These are phyloP conservation scores for Mycena rosella DNA, from an alignment of 768 basidiomycete species.

Conservation along the genomic window DNA sequence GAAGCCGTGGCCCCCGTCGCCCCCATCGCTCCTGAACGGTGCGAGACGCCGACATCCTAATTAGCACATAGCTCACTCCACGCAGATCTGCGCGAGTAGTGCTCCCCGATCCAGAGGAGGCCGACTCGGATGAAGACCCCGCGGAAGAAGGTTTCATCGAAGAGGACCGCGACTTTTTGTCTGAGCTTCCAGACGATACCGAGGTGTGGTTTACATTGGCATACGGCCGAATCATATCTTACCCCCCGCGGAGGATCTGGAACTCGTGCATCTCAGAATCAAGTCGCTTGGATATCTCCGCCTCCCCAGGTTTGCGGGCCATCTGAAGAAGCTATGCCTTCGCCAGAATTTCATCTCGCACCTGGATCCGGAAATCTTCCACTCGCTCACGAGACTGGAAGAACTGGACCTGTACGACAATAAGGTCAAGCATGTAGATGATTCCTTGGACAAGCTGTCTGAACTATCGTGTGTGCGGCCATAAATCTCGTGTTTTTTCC, in stretches of 20 bases:
- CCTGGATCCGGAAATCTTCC: constrained; percentile 81
- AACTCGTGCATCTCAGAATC: constrained; percentile 85
- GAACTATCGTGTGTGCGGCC: constrained; percentile 66
- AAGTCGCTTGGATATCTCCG: constrained; percentile 75
- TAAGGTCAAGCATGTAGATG: constrained; percentile 80
- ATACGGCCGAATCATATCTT: constrained; percentile 21
- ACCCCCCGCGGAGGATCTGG: constrained; percentile 74
- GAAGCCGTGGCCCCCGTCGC: neutral
- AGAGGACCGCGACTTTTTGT: constrained; percentile 78
- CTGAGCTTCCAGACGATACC: constrained; percentile 86
- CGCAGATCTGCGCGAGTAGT: constrained; percentile 57
- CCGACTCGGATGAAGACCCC: constrained; percentile 59
- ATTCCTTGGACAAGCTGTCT: constrained; percentile 69
- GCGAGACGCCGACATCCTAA: neutral
- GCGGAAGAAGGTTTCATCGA: constrained; percentile 56
- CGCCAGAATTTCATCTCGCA: constrained; percentile 86
- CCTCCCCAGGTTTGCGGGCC: constrained; percentile 76
- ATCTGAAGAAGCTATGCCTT: constrained; percentile 83
- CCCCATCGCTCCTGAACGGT: constrained; percentile 21
- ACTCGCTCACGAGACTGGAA: constrained; percentile 74
- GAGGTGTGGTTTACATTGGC: constrained; percentile 64
- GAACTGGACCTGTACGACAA: constrained; percentile 98
- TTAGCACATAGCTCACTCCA: constrained; percentile 1
- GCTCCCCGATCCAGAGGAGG: constrained; percentile 59
- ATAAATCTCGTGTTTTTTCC: neutral